These are phyloP conservation scores for Nicotiana knightiana DNA, from an alignment of 257 asterid species.

Conservation along the genomic window DNA sequence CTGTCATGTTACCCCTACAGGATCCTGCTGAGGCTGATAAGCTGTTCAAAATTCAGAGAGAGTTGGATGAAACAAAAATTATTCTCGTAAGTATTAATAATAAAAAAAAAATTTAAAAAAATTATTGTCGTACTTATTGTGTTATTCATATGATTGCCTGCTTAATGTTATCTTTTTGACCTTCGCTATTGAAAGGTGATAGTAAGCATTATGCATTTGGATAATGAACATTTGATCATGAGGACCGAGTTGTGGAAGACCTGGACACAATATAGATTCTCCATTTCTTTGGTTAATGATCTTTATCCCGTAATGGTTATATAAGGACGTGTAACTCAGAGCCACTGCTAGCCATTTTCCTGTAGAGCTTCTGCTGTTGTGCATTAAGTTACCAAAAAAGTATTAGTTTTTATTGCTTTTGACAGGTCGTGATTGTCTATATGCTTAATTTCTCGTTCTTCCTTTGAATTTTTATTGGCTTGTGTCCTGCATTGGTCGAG, in stretches of 20 bases:
- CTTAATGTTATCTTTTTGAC: background rate
- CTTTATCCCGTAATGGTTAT: background rate
- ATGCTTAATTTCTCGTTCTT: background rate
- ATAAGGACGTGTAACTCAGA: background rate
- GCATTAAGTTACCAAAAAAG: background rate
- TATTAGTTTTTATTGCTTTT: background rate
- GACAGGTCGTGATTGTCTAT: background rate
- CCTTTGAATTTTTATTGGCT: background rate
- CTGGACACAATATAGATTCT: background rate
- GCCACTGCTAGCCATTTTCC: background rate
- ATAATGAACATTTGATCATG: background rate
- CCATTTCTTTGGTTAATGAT: background rate
- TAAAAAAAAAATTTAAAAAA: constrained; percentile 17
- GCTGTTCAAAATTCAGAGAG: constrained; percentile 83
- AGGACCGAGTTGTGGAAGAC: background rate
- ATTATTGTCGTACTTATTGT: constrained; percentile 73
- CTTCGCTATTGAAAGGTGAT: background rate
- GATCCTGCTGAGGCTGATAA: constrained; percentile 98
- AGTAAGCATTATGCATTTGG: background rate
- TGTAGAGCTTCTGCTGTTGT: background rate
- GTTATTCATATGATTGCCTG: background rate
- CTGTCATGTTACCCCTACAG: constrained; percentile 26
- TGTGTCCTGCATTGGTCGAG: background rate
- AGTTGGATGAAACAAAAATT: constrained; percentile 92
- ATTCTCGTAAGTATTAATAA: constrained; percentile 62